phyloP scores from a whole-genome alignment of 805 yeast species.

The Saccharomycopsis malanga region DNA sequence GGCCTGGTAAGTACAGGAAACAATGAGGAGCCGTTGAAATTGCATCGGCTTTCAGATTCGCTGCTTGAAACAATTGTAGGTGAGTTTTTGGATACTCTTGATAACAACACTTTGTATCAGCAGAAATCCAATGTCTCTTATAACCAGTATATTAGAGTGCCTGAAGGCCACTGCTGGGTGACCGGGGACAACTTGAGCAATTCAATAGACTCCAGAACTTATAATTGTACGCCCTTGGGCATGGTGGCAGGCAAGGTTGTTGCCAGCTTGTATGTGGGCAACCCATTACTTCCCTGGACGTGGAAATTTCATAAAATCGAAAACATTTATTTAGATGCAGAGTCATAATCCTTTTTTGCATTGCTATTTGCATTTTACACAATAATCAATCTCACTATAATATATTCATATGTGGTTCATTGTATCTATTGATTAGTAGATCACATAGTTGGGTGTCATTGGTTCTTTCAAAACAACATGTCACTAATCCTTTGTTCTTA shows the following conservation, averaged over 20 bases:
- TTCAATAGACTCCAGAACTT: conserved; percentile 83
- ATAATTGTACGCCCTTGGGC: conserved; percentile 86
- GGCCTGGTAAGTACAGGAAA: background rate
- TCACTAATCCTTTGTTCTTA: too few relatives aligned
- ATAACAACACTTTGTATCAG: conserved; percentile 5
- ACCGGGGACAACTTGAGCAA: conserved; percentile 91
- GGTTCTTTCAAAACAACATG: too few relatives aligned
- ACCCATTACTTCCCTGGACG: conserved; percentile 34
- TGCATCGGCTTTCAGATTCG: background rate
- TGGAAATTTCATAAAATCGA: conserved; percentile 52
- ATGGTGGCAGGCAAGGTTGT: conserved; percentile 80
- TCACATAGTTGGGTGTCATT: too few relatives aligned
- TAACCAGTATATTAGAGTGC: conserved; percentile 61
- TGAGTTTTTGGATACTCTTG: background rate
- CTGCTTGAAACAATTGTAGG: background rate
- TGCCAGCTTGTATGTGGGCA: conserved; percentile 55
- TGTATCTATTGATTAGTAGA: too few relatives aligned
- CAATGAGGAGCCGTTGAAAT: background rate
- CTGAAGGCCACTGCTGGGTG: conserved; percentile 94
- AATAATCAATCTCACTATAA: too few relatives aligned
- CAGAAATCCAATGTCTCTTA: conserved; percentile 24
- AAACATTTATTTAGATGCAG: too few relatives aligned
- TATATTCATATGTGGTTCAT: too few relatives aligned
- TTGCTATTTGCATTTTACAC: too few relatives aligned
- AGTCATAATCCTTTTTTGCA: too few relatives aligned